Percentiles rank a stretch among this genome's conserved stretches.
These are phyloP conservation scores for Claviceps quebecensis DNA, from an alignment of 2,329 filamentous ascomycete genomes.

Conservation along the genomic window DNA sequence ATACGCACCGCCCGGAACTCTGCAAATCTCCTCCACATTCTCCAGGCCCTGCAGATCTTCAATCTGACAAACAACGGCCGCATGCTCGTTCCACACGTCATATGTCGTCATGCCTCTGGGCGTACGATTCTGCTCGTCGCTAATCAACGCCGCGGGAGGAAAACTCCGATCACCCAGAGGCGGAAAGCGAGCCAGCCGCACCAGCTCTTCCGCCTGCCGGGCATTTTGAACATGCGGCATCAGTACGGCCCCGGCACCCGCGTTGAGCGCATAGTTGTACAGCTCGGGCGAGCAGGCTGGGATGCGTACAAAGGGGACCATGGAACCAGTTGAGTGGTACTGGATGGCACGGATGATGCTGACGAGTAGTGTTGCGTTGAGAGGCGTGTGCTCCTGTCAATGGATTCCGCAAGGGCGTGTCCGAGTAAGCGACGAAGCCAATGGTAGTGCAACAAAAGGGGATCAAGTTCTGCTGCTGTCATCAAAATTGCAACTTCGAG, in stretches of 20 bases:
- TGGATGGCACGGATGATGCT: constrained; percentile 1
- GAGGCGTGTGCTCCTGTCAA: constrained; percentile 3
- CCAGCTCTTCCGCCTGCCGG: constrained; percentile 2
- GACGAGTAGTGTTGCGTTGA: constrained; percentile 1
- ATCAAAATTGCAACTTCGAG: no score
- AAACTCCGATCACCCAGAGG: constrained; percentile 3
- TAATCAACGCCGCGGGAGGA: constrained; percentile 1
- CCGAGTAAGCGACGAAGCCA: no score
- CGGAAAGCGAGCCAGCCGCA: constrained; percentile 2
- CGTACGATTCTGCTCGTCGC: neutral
- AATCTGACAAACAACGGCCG: constrained; percentile 2
- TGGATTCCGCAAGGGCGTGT: neutral
- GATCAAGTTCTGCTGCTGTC: no score
- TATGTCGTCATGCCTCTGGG: neutral
- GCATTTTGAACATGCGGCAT: constrained; percentile 4
- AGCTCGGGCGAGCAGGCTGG: constrained; percentile 1
- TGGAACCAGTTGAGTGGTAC: constrained; percentile 2
- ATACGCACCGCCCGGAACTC: constrained; percentile 2
- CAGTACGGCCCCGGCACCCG: constrained; percentile 3
- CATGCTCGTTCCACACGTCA: constrained; percentile 3
- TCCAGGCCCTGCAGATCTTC: constrained; percentile 3
- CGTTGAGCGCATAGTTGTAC: constrained; percentile 2
- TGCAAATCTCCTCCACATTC: constrained; percentile 3
- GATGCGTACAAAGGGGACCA: constrained; percentile 4
- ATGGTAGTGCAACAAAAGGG: no score